Evolutionary conservation across 2,329 filamentous ascomycete species (phyloP).

Genomic region (Emmonsiellopsis sp.): DNA sequence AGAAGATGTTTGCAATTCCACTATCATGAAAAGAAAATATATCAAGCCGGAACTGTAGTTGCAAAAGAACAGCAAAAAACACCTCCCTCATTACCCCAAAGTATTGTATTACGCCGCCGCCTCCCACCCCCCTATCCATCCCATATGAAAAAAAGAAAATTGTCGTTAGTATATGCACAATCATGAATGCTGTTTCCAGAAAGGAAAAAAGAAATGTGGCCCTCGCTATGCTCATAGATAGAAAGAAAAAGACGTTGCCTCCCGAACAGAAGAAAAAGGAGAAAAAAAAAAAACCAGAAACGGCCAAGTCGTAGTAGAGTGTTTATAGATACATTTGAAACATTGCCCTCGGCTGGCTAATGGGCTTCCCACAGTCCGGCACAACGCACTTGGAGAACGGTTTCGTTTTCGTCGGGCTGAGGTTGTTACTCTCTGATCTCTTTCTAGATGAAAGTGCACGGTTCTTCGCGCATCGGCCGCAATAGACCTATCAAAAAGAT

Average conservation of each 20-base stretch:
- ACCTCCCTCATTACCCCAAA: no score
- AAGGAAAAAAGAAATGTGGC: not conserved
- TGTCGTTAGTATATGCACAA: not conserved
- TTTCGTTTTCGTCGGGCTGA: slow-evolving; percentile 18
- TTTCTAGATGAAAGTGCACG: slow-evolving; percentile 27
- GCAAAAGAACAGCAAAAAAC: no score
- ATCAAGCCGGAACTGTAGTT: no score
- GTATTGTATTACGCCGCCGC: no score
- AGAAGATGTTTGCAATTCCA: no score
- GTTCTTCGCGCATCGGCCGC: slow-evolving; percentile 36
- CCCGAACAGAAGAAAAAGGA: slow-evolving; percentile 5
- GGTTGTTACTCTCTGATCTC: slow-evolving; percentile 16
- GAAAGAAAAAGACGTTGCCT: not conserved
- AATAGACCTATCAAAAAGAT: slow-evolving; percentile 33
- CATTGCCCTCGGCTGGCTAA: slow-evolving; percentile 32
- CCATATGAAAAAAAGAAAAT: not conserved
- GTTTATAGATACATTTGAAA: slow-evolving; percentile 39
- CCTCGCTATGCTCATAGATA: not conserved
- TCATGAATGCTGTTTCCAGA: no score
- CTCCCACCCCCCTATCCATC: no score
- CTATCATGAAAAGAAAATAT: no score
- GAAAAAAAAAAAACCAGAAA: slow-evolving; percentile 4
- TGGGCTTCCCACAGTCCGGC: slow-evolving; percentile 29
- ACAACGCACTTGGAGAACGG: slow-evolving; percentile 37
- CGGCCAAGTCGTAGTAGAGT: slow-evolving; percentile 15